Evolutionary conservation across 495 filamentous ascomycete species (phyloP), one percentile per base, ranked within the genome.

Genomic region (Monascus purpureus): DNA sequence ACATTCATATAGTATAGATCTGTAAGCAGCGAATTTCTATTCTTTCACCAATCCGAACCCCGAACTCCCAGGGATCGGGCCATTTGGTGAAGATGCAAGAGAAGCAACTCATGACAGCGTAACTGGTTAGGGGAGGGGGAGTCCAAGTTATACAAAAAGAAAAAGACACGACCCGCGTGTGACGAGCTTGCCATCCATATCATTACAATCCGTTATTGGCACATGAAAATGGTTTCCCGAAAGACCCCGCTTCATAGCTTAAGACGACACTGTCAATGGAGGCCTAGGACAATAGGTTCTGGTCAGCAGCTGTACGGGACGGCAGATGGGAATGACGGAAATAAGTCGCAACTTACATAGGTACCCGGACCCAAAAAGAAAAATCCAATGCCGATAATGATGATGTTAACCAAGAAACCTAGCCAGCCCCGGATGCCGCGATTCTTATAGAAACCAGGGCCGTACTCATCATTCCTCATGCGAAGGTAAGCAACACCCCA

Each of bases 401-500:
- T 25, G 24, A 82, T 52, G 42, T 90, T 93, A 18, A 84, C 42
- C 4, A 64, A 52, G 13, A 70, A 61, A 30, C 80, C 72, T 25
- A 70, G 18, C 53, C 66, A 75, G 8, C 81, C 78, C 5, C 70
- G 67, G 18, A 76, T 38, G 15, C 72, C 73, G 23, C 72, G 59
- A 0, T 63, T 55, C 44, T 61, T 73, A 16, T 72, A 66, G 32
- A 80, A 77, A 1, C 54, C 52, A 2, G 71, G 58, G 2, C 76
- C 72, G 38, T 79, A 64, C 35, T 88, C 81, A 0, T 66, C 76
- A 25, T 56, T 50, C 11, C 83, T 65, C 84, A 93, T 86, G 18
- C 81, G 73, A 39, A 90, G 65, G 48, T 90, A 93, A 1, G 84
- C 84, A 3, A 82, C 70, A 17, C 83, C 84, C 84, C 84, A 93